phyloP scores from a whole-genome alignment of 805 yeast species.

The Kregervanrija pseudodelftensis region DNA sequence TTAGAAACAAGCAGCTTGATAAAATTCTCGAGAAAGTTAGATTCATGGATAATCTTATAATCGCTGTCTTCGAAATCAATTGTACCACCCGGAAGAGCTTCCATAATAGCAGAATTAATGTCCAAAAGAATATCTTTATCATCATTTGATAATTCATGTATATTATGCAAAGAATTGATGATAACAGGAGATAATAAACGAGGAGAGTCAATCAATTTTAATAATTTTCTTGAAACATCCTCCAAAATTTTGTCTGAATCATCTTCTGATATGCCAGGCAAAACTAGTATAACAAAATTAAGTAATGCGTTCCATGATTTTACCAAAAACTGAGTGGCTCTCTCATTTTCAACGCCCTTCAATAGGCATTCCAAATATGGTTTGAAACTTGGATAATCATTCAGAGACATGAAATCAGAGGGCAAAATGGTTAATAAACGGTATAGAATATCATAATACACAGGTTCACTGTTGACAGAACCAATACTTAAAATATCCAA shows the following conservation, averaged over 20 bases:
- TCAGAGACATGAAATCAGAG: conserved; percentile 10
- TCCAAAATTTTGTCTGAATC: conserved; percentile 6
- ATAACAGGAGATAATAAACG: conserved; percentile 9
- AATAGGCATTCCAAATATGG: conserved; percentile 13
- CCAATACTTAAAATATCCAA: conserved; percentile 44
- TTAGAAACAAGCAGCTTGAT: conserved; percentile 12
- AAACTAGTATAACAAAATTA: conserved; percentile 4
- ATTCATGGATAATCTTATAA: conserved; percentile 7
- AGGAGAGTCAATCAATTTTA: conserved; percentile 14
- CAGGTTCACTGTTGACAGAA: conserved; percentile 43
- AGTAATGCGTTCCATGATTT: conserved; percentile 24
- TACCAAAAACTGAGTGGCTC: conserved; percentile 13
- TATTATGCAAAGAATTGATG: conserved; percentile 5
- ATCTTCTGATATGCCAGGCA: conserved; percentile 4
- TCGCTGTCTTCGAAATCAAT: conserved; percentile 12
- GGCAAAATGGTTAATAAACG: conserved; percentile 17
- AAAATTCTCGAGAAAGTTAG: conserved; percentile 19
- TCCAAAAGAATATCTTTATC: conserved; percentile 18
- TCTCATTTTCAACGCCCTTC: conserved; percentile 19
- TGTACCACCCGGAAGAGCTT: conserved; percentile 17
- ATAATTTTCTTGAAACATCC: conserved; percentile 8
- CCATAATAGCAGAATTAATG: conserved; percentile 15
- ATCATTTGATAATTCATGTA: conserved; percentile 11
- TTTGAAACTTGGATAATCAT: conserved; percentile 3
- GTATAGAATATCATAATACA: conserved; percentile 33